Evolutionary conservation across 1,284 basidiomycete species (phyloP), one percentile per base, ranked within the genome.

Genomic region (Butyriboletus appendiculatus): DNA sequence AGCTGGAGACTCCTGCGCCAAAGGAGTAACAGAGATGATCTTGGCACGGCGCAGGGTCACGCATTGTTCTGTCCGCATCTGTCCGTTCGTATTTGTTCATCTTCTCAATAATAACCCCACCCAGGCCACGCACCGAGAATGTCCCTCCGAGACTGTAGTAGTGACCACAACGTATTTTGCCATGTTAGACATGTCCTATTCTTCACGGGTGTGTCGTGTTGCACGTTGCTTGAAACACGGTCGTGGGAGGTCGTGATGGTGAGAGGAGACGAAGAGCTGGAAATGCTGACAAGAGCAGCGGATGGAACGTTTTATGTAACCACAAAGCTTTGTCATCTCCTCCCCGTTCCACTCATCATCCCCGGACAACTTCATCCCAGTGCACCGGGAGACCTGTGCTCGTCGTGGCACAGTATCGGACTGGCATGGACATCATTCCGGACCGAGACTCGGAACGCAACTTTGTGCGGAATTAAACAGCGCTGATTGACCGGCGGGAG

Each of bases 281-380:
- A 66, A 69, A 44, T 70, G 67, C 70, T 68, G 67, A 68, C 66
- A 72, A 72, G 61, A 58, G 64, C 66, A 65, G 45, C 45, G 50
- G 53, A 57, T 55, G 50, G 56, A 59, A 65, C 67, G 49, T 63
- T 68, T 68, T 68, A 68, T 68, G 67, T 68, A 68, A 68, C 67
- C 67, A 67, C 47, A 46, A 64, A 52, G 67, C 67, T 68, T 68
- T 72, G 70, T 68, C 67, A 68, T 68, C 66, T 55, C 55, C 48
- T 49, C 58, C 37, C 47, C 47, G 44, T 24, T 32, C 47, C 30
- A n/a, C n/a, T n/a, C 24, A 24, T 24, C 24, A 24, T 24, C 26
- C 26, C 26, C 26, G 26, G 26, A 26, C 18, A 6, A 15, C 18
- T 7, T 35, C 47, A 16, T 4, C 7, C 10, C 9, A 18, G 35